A percentile compares a stretch with the other conserved stretches of the same genome.
Conservation (phyloP, 345 rosid species). For the Sonneratia caseolaris region DNA sequence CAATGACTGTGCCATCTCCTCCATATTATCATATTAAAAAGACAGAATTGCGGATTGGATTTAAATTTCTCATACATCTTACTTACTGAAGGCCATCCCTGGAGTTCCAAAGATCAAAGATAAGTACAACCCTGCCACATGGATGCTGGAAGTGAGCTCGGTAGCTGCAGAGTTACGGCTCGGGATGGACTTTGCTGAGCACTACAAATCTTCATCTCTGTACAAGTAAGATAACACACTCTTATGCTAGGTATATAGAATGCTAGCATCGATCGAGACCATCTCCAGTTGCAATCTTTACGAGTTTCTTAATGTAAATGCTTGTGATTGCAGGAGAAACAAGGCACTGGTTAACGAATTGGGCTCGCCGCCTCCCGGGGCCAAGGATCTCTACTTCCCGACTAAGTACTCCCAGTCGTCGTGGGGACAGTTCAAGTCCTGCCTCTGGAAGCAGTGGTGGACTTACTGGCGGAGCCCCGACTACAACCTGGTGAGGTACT, state of each 20-base stretch:
- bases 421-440: conserved; percentile 36
- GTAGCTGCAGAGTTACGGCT: conserved; percentile 56
- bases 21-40: background rate
- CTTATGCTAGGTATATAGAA: background rate
- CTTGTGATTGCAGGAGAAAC: conserved; percentile 15
- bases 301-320: background rate
- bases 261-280: background rate
- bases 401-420: conserved; percentile 22
- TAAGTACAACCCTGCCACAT: conserved; percentile 73
- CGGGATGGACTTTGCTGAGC: conserved; percentile 63
- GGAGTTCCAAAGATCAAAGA: conserved; percentile 58
- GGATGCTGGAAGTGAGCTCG: conserved; percentile 94
- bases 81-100: conserved; percentile 35
- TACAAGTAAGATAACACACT: conserved; percentile 31
- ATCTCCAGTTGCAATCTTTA: background rate
- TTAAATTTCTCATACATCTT: background rate
- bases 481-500: conserved; percentile 28
- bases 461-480: conserved; percentile 39
- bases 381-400: conserved; percentile 22
- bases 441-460: conserved; percentile 36
- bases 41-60: background rate
- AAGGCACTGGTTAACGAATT: conserved; percentile 22
- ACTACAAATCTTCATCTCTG: conserved; percentile 46
- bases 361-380: conserved; percentile 24
- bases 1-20: background rate